These are phyloP conservation scores for Neltuma alba DNA, from an alignment of 306 rosid species.

Conservation along the genomic window DNA sequence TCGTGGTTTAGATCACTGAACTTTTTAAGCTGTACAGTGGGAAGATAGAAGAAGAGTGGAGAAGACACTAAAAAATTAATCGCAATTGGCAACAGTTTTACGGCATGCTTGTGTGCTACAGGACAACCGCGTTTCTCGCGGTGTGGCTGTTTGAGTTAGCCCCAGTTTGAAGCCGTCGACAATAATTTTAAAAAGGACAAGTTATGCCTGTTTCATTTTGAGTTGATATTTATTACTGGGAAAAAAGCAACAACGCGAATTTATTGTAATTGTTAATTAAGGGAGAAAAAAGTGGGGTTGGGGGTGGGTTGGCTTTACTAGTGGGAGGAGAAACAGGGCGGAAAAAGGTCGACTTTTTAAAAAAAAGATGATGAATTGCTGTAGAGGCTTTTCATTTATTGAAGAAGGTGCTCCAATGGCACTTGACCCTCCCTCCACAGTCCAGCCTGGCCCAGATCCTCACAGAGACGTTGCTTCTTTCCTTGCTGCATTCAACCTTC, in stretches of 20 bases:
- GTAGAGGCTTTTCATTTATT: neutral
- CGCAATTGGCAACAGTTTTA: neutral
- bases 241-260: too few species aligned
- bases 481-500: constrained; percentile 9
- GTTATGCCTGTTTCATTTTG: too few species aligned
- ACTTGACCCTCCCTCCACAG: neutral
- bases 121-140: neutral
- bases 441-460: constrained; percentile 39
- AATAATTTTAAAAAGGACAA: neutral
- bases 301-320: too few species aligned
- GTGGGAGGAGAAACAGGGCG: neutral
- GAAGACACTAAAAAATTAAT: neutral
- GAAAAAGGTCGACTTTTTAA: neutral
- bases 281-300: neutral
- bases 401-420: neutral
- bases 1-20: constrained; percentile 22
- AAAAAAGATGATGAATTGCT: neutral
- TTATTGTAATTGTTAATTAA: too few species aligned
- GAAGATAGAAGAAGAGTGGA: neutral
- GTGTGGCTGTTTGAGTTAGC: constrained; percentile 40
- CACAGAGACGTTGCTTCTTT: constrained; percentile 12
- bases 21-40: neutral
- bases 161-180: neutral
- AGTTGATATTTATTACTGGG: too few species aligned
- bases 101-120: neutral